Conservation (phyloP, 208 protist species). For the Naegleria fowleri region DNA sequence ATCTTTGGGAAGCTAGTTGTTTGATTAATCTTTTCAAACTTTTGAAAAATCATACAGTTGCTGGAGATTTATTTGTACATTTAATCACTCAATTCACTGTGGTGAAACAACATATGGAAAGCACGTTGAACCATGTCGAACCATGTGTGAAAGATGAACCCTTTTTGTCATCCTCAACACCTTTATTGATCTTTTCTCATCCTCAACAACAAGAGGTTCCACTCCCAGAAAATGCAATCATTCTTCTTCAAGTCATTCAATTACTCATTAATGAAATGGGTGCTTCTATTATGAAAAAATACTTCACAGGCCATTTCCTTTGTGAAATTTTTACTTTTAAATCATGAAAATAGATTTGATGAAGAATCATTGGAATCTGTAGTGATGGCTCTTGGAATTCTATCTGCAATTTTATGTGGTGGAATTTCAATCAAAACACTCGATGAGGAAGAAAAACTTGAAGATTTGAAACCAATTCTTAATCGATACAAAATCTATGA, state of each 20-base stretch:
- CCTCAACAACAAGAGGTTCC: too few species aligned
- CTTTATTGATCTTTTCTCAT: not conserved
- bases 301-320: slow-evolving; percentile 10
- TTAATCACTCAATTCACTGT: slow-evolving; percentile 18
- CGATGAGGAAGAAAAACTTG: not conserved
- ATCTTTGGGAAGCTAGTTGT: not conserved
- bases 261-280: not conserved
- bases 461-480: slow-evolving; percentile 8
- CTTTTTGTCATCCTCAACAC: not conserved
- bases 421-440: not conserved
- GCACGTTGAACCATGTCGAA: too few species aligned
- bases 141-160: too few species aligned
- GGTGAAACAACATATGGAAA: not conserved
- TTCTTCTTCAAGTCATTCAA: not conserved
- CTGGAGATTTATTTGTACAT: slow-evolving; percentile 24
- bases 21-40: slow-evolving; percentile 19
- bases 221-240: not conserved
- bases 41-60: slow-evolving; percentile 11
- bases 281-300: not conserved
- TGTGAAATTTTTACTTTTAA: slow-evolving; percentile 21
- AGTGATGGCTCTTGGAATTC: not conserved
- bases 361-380: not conserved
- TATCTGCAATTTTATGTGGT: slow-evolving; percentile 7
- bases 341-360: not conserved
- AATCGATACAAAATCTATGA: not conserved